These are phyloP conservation scores for Melastoma candidum DNA, from an alignment of 441 rosid genomes.

Conservation along the genomic window DNA sequence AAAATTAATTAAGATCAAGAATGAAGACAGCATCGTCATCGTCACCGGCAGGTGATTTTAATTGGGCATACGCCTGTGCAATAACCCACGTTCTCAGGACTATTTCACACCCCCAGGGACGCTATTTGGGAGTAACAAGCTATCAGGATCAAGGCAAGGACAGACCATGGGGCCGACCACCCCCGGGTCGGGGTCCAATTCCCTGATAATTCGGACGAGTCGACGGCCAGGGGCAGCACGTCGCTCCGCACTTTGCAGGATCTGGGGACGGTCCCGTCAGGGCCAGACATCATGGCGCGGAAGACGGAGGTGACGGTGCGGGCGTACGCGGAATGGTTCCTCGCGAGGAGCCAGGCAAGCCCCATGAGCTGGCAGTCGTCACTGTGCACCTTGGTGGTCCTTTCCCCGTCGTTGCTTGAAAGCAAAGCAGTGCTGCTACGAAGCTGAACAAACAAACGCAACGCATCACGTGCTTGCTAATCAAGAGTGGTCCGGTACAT, in stretches of 20 bases:
- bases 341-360: slow-evolving; percentile 87
- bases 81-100: too few relatives aligned
- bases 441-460: too few relatives aligned
- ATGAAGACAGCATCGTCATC: too few relatives aligned
- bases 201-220: slow-evolving; percentile 47
- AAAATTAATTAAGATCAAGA: too few relatives aligned
- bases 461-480: too few relatives aligned
- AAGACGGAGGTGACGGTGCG: slow-evolving; percentile 67
- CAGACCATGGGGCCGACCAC: too few relatives aligned
- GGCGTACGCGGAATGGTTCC: slow-evolving; percentile 65
- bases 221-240: slow-evolving; percentile 91
- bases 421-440: slow-evolving; percentile 18
- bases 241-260: slow-evolving; percentile 71
- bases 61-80: too few relatives aligned
- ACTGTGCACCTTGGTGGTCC: slow-evolving; percentile 72
- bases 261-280: slow-evolving; percentile 34
- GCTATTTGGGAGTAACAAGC: too few relatives aligned
- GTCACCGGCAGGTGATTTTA: too few relatives aligned
- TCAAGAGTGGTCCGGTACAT: too few relatives aligned
- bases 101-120: too few relatives aligned
- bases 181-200: slow-evolving; percentile 1
- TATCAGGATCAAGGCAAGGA: too few relatives aligned
- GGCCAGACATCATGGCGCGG: slow-evolving; percentile 66
- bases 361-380: slow-evolving; percentile 92
- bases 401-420: slow-evolving; percentile 50